Percentiles rank a stretch among this genome's conserved stretches.
These are phyloP conservation scores for Diaporthe sp. DNA, from an alignment of 2,329 filamentous ascomycete genomes.

Conservation along the genomic window DNA sequence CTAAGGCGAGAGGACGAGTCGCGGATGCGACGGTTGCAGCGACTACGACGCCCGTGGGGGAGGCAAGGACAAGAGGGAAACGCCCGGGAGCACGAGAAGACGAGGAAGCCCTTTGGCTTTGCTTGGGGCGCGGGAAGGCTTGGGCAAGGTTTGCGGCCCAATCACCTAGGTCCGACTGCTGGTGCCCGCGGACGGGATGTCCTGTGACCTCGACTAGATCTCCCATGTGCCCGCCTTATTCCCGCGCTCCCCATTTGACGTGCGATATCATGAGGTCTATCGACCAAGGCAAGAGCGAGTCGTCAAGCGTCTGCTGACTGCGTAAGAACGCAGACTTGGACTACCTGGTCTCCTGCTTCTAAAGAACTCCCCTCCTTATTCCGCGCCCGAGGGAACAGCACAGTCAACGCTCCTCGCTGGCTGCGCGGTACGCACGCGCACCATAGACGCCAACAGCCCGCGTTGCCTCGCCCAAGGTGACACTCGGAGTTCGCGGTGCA, in stretches of 20 bases:
- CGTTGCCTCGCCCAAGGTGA: background rate
- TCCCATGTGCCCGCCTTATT: conserved; percentile 18
- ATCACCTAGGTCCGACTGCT: background rate
- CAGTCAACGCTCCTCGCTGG: background rate
- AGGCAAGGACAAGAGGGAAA: background rate
- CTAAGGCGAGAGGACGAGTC: conserved; percentile 32
- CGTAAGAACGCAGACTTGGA: background rate
- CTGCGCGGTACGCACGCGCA: background rate
- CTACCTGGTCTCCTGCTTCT: background rate
- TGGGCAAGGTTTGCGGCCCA: conserved; percentile 5
- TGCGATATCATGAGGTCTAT: background rate
- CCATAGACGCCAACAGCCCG: background rate
- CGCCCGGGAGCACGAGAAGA: background rate
- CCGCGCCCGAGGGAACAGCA: background rate
- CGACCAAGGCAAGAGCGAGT: background rate
- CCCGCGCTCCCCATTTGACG: background rate
- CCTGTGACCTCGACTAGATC: background rate
- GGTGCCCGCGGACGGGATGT: background rate
- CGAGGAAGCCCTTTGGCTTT: background rate
- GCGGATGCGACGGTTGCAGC: conserved; percentile 26
- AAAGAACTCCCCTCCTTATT: background rate
- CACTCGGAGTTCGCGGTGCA: conserved; percentile 34
- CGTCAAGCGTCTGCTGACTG: background rate
- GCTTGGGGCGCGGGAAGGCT: background rate
- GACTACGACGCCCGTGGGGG: background rate